Evolutionary conservation across 306 rosid species (phyloP).

Genomic region (Hippophae rhamnoides): DNA sequence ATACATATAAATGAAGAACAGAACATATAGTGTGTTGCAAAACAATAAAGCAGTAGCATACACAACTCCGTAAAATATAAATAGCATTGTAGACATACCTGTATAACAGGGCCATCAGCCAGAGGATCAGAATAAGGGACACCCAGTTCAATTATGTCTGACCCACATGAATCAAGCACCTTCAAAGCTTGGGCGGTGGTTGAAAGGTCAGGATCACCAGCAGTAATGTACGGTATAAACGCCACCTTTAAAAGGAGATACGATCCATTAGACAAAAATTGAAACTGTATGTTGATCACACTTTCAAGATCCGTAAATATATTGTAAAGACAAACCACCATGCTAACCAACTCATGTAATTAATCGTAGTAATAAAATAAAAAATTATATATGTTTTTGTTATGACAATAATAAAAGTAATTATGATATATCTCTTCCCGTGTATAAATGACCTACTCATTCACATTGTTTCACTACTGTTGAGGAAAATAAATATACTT

Average conservation of each 20-base stretch:
- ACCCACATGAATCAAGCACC: slow-evolving; percentile 73
- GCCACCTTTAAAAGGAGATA: slow-evolving; percentile 56
- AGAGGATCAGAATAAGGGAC: slow-evolving; percentile 92
- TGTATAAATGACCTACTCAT: too few relatives aligned
- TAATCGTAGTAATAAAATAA: too few relatives aligned
- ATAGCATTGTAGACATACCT: slow-evolving; percentile 34
- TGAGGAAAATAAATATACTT: too few relatives aligned
- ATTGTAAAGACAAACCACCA: background rate
- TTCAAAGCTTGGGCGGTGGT: slow-evolving; percentile 85
- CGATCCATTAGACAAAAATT: slow-evolving; percentile 18
- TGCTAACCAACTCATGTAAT: too few relatives aligned
- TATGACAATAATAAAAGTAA: too few relatives aligned
- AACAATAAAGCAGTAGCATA: background rate
- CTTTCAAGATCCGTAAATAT: too few relatives aligned
- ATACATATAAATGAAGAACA: too few relatives aligned
- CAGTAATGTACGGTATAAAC: slow-evolving; percentile 76
- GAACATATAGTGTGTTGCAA: background rate
- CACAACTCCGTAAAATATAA: background rate
- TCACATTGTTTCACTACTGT: too few relatives aligned
- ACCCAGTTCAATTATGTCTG: slow-evolving; percentile 88
- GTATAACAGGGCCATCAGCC: slow-evolving; percentile 98
- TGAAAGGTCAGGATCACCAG: slow-evolving; percentile 93
- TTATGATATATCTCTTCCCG: too few relatives aligned
- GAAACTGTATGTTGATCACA: background rate
- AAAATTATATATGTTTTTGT: too few relatives aligned